Conservation (phyloP, 495 filamentous ascomycete species). For the Aspergillus olivimuriae region DNA sequence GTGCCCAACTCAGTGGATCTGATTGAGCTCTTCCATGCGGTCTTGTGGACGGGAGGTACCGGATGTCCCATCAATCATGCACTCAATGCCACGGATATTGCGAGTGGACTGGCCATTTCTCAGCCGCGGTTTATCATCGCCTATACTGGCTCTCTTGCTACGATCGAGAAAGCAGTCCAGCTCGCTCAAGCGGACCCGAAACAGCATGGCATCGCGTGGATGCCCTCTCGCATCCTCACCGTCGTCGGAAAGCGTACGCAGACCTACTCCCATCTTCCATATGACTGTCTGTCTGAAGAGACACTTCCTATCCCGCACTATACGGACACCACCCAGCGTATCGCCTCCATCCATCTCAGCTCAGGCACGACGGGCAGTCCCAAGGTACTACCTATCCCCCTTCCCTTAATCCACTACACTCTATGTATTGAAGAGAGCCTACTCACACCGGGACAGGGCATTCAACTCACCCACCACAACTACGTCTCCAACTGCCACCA, state of each 20-base stretch:
- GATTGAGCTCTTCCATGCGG: conserved; percentile 1
- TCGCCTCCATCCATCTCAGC: conserved; percentile 1
- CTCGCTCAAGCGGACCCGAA: not conserved
- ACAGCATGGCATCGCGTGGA: not conserved
- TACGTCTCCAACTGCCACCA: conserved; percentile 2
- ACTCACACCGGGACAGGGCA: too few species aligned
- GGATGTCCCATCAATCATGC: conserved; percentile 1
- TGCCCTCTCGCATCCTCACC: not conserved
- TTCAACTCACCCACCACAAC: conserved; percentile 2
- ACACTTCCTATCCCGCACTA: not conserved
- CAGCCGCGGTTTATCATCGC: not conserved
- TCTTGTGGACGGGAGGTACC: not conserved
- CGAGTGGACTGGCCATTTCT: not conserved
- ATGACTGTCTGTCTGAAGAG: not conserved
- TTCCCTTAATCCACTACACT: too few species aligned
- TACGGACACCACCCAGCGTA: not conserved
- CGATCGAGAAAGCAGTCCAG: not conserved
- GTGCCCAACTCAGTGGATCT: conserved; percentile 1
- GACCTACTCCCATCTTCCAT: not conserved
- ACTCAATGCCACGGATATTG: not conserved
- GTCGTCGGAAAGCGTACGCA: not conserved
- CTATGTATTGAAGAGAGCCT: too few species aligned
- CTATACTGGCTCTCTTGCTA: not conserved
- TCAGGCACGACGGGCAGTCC: not conserved
- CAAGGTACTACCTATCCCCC: not conserved